These are phyloP conservation scores for Nicotiana obtusifolia DNA, from an alignment of 257 asterid genomes.

Conservation along the genomic window DNA sequence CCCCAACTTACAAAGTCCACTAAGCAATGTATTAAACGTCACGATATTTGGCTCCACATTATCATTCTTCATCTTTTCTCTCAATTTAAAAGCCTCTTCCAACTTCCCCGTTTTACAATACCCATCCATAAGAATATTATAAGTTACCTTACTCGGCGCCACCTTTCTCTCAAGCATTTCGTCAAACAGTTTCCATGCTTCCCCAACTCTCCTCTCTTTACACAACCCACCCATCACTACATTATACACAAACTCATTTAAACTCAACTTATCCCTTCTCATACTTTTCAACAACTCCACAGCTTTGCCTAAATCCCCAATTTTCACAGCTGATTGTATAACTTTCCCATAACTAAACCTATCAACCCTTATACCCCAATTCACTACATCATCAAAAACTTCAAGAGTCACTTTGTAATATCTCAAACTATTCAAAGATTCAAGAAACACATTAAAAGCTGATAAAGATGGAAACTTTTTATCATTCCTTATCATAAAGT, in stretches of 20 bases:
- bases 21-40: slow-evolving; percentile 62
- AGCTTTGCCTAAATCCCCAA: slow-evolving; percentile 50
- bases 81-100: slow-evolving; percentile 45
- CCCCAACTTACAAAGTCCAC: slow-evolving; percentile 60
- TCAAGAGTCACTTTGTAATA: slow-evolving; percentile 32
- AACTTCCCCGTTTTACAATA: slow-evolving; percentile 60
- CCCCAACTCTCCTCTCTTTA: slow-evolving; percentile 56
- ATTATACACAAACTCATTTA: slow-evolving; percentile 61
- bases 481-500: slow-evolving; percentile 38
- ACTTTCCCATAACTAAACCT: slow-evolving; percentile 63
- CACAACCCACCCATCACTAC: slow-evolving; percentile 79
- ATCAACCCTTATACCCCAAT: slow-evolving; percentile 49
- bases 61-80: slow-evolving; percentile 50
- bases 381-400: slow-evolving; percentile 45
- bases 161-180: slow-evolving; percentile 59
- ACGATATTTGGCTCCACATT: slow-evolving; percentile 51
- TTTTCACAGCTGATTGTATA: slow-evolving; percentile 61
- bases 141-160: slow-evolving; percentile 47
- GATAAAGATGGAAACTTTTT: slow-evolving; percentile 47
- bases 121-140: slow-evolving; percentile 71
- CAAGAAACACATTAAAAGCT: slow-evolving; percentile 51
- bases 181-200: slow-evolving; percentile 62
- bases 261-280: slow-evolving; percentile 34
- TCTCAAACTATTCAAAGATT: slow-evolving; percentile 41
- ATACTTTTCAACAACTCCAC: slow-evolving; percentile 42